Evolutionary conservation across 176 grass and related monocot species (phyloP), one percentile per base, ranked within the genome.

Genomic region (Lolium perenne): DNA sequence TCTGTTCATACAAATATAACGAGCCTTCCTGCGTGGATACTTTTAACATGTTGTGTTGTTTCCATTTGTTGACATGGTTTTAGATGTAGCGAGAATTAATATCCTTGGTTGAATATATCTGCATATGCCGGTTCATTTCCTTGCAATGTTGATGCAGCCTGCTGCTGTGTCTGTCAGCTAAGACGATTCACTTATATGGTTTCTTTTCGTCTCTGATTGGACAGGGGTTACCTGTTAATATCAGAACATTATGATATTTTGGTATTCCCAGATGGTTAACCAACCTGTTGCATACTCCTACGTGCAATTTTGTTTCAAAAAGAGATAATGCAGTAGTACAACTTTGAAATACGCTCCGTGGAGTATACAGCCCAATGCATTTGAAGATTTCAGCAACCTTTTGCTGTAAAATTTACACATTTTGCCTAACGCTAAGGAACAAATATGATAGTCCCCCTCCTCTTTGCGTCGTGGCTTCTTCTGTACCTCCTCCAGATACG

Each of bases 1-100:
- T 80, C 5, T 91, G 76, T 91, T 55, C 18, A 76, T 76, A 76
- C 50, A 55, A 80, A 84, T 49, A 87, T 87, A 91, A 32, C 20
- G 22, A 81, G 15, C 46, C 8, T 79, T 86, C 38, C 51, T 13
- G 57, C 40, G 20, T 83, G 49, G 49, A 50, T 50, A 13, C 22
- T 17, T 35, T 35, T 35, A 35, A 35, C n/a, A 59, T 49, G 1
- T 38, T 26, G 68, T 54, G 54, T 61, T 46, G 22, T 76, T 86
- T 86, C 32, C 55, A 72, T 78, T 62, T 12, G 11, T 86, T 57
- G 75, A 21, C 85, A 50, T 48, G 49, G 21, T 70, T 64, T 90
- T 77, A 82, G 88, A 41, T 91, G 59, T 87, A 87, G 69, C 14
- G 57, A 47, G 80, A 55, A 25, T 4, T 29, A 23, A 65, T 80